Conservation (phyloP, 2,329 filamentous ascomycete species). For the Aspergillus japonicus region DNA sequence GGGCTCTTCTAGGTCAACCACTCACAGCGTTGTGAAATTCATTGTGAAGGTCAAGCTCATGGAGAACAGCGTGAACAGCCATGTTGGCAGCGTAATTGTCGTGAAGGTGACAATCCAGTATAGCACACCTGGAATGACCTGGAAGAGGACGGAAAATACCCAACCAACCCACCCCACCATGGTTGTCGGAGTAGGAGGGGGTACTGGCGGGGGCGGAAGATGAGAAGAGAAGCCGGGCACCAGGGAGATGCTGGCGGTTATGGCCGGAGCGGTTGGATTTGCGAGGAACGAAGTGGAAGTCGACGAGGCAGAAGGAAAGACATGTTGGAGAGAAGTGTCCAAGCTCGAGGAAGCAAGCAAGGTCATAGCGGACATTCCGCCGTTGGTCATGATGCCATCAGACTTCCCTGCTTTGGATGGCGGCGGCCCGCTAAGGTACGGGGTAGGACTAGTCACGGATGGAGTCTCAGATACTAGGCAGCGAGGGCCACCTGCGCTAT, state of each 20-base stretch:
- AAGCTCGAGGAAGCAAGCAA: constrained; percentile 11
- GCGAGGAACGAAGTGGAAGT: constrained; percentile 12
- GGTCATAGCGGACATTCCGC: constrained; percentile 11
- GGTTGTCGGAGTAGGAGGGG: constrained; percentile 33
- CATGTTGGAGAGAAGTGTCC: constrained; percentile 10
- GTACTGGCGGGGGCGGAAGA: constrained; percentile 28
- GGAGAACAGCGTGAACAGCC: constrained; percentile 86
- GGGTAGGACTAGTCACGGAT: background rate
- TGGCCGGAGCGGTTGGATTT: constrained; percentile 15
- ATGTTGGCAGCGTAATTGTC: constrained; percentile 84
- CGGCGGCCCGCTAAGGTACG: constrained; percentile 14
- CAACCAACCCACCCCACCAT: constrained; percentile 49
- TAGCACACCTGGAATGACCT: constrained; percentile 57
- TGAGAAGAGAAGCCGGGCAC: constrained; percentile 20
- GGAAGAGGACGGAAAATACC: constrained; percentile 50
- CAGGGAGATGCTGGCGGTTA: constrained; percentile 22
- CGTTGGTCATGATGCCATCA: constrained; percentile 16
- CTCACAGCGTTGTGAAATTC: constrained; percentile 94
- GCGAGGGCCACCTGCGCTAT: background rate
- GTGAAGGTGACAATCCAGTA: constrained; percentile 83
- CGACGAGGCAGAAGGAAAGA: constrained; percentile 21
- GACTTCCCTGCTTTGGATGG: constrained; percentile 11
- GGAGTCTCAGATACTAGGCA: background rate
- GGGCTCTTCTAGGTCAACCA: background rate
- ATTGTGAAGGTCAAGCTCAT: constrained; percentile 95